Evolutionary conservation across 225 moss, liverwort and hornwort genomes (phyloP).

Genomic region (Neckera pumila): DNA sequence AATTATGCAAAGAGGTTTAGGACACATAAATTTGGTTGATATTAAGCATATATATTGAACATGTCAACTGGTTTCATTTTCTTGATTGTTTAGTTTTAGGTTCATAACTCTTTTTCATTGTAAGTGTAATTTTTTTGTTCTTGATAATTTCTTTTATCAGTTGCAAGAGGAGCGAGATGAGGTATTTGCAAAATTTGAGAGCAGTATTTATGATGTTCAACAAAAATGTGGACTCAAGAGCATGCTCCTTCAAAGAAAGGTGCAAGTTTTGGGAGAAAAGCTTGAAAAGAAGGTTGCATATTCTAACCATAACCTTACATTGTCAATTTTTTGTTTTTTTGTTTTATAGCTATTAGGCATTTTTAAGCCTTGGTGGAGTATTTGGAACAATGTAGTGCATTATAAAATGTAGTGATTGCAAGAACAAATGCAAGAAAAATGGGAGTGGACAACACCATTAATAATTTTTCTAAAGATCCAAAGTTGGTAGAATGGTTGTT

Average conservation of each 20-base stretch:
- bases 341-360: too few species aligned
- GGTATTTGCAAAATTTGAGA: conserved; percentile 74
- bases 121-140: neutral
- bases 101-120: neutral
- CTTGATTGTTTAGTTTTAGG: neutral
- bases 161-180: conserved; percentile 64
- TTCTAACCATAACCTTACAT: neutral
- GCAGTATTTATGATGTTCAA: conserved; percentile 67
- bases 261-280: conserved; percentile 54
- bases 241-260: conserved; percentile 69
- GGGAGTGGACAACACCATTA: neutral
- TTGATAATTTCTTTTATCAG: neutral
- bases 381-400: fast-evolving
- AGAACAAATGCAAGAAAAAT: neutral
- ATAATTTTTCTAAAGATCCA: neutral
- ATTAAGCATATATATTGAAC: neutral
- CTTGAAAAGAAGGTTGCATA: conserved; percentile 63
- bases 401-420: neutral
- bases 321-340: neutral
- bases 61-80: neutral
- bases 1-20: neutral
- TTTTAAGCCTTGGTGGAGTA: fast-evolving
- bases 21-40: neutral
- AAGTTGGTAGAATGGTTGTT: neutral
- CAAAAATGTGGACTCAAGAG: conserved; percentile 81